phyloP scores from a whole-genome alignment of 495 filamentous ascomycete species.

The Hypomontagnella submonticulosa region DNA sequence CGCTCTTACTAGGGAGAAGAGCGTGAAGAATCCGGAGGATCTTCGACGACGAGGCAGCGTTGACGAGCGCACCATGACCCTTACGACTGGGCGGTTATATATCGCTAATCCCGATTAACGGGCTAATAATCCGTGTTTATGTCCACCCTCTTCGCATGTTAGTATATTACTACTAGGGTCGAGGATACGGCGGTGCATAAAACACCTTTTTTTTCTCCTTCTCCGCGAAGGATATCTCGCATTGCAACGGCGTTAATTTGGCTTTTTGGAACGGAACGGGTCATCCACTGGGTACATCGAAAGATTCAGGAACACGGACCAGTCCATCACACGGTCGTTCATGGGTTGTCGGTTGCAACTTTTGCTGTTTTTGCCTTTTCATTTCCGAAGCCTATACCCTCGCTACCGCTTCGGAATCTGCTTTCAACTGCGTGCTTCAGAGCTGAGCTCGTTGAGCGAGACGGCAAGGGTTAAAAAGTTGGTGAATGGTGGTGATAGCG shows the following conservation, averaged over 20 bases:
- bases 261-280: conserved; percentile 34
- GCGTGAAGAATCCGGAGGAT: conserved; percentile 78
- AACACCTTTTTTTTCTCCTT: neutral
- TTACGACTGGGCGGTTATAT: conserved; percentile 79
- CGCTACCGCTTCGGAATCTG: conserved; percentile 42
- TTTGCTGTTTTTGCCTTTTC: conserved; percentile 25
- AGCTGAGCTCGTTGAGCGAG: conserved; percentile 37
- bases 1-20: conserved; percentile 67
- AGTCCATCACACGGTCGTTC: conserved; percentile 45
- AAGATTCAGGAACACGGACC: conserved; percentile 36
- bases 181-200: conserved; percentile 11
- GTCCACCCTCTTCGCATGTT: neutral
- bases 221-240: conserved; percentile 40
- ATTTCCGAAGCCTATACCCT: conserved; percentile 48
- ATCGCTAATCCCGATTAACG: conserved; percentile 92
- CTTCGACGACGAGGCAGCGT: conserved; percentile 88
- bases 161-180: conserved; percentile 17
- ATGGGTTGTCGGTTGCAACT: conserved; percentile 30
- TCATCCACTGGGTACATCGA: conserved; percentile 38
- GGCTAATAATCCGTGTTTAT: neutral
- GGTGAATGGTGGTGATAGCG: conserved; percentile 20
- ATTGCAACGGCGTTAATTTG: conserved; percentile 47
- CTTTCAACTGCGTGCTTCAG: conserved; percentile 8
- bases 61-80: conserved; percentile 91
- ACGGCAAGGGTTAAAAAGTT: conserved; percentile 27